Base-by-base conservation (phyloP, 768 basidiomycete genomes). In the Epithele typhae region DNA sequence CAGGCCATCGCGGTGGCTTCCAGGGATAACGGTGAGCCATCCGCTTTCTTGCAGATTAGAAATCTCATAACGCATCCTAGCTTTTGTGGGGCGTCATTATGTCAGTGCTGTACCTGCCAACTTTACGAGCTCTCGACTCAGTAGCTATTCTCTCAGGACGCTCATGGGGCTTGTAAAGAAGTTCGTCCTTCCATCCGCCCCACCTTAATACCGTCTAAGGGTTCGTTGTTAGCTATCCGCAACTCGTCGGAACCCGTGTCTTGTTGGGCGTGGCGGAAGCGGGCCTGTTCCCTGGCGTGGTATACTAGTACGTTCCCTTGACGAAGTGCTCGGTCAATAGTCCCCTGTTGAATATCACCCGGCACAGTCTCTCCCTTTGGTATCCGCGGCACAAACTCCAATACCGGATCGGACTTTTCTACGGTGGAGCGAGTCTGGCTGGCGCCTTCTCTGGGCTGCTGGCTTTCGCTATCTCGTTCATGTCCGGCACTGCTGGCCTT, bases 251-350 rank as follows among this genome's bases (percentile, higher is more conserved):
- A n/a, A 70, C 68, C 8, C 75, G 82, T 10, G 62, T 79, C 7
- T 76, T 73, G 48, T 74, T 87, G 0, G 85, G 85, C 4, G 58
- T 82, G 2, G 75, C 81, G 0, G 85, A 87, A 64, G 81, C 83
- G 3, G 83, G 85, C 9, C 59, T 86, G 9, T 87, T 83, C 62
- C 84, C 86, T 10, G 84, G 84, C 21, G 81, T 87, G 7, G 75
- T 77, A 0, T 89, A 84, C 66, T 87, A 84, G 84, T 84, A 45
- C 38, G 53, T 50, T n/a, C n/a, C n/a, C n/a, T n/a, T n/a, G n/a
- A n/a, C n/a, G n/a, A n/a, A n/a, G 14, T 30, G 7, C 27, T 30
- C 27, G 27, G 7, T 30, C 27, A 30, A 30, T 14, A 30, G 7
- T 14, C 27, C 27, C 7, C 27, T 30, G 8, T n/a, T n/a, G n/a